These are phyloP conservation scores for Globisporangium splendens DNA, from an alignment of 352 stramenopile genomes.

Conservation along the genomic window DNA sequence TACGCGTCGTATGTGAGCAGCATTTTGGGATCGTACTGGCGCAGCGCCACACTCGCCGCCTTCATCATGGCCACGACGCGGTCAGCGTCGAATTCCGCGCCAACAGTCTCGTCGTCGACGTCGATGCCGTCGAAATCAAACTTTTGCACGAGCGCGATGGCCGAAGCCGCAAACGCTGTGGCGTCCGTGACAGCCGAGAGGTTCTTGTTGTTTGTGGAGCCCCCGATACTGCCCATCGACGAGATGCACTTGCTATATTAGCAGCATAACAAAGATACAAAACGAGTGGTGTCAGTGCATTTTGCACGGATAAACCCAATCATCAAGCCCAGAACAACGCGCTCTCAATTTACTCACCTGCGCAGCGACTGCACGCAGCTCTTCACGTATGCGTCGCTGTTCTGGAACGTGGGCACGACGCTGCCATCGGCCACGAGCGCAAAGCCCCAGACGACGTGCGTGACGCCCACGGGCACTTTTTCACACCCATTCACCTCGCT, in stretches of 20 bases:
- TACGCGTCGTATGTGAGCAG: constrained; percentile 75
- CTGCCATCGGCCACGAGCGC: constrained; percentile 51
- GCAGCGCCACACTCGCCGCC: constrained; percentile 40
- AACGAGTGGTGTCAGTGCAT: no score
- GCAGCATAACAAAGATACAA: neutral
- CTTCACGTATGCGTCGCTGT: constrained; percentile 45
- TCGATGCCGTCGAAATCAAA: constrained; percentile 74
- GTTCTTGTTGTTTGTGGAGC: constrained; percentile 69
- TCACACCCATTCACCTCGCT: constrained; percentile 72
- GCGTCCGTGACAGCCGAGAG: constrained; percentile 43
- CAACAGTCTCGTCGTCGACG: constrained; percentile 73
- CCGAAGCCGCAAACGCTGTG: constrained; percentile 45
- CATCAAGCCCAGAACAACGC: no score
- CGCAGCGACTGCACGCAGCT: constrained; percentile 57
- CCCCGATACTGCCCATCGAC: constrained; percentile 58
- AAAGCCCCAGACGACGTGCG: constrained; percentile 73
- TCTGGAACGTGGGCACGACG: constrained; percentile 58
- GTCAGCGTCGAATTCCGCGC: constrained; percentile 46
- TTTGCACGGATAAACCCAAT: no score
- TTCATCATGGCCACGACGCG: constrained; percentile 44
- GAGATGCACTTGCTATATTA: constrained; percentile 55
- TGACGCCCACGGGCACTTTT: constrained; percentile 58
- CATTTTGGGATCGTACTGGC: constrained; percentile 24
- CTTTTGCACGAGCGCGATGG: constrained; percentile 40
- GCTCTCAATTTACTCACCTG: constrained; percentile 9